A percentile compares a stretch with the other conserved stretches of the same genome.
Evolutionary conservation across 2,329 filamentous ascomycete species (phyloP).

Genomic region (Alternaria atra): DNA sequence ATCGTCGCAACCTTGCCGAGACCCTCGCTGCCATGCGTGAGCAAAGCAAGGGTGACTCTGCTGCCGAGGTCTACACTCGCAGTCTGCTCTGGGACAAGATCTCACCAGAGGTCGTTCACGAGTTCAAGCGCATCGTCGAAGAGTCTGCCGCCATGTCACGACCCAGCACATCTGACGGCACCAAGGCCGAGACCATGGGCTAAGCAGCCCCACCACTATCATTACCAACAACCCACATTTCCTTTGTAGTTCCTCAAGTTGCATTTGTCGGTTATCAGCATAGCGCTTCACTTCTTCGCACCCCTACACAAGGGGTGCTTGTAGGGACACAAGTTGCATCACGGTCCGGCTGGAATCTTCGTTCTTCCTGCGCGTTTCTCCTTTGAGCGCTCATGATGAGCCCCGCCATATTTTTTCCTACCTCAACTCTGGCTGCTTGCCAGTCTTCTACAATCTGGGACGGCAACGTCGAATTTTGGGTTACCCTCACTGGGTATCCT

Average conservation of each 20-base stretch:
- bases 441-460: slow-evolving; percentile 39
- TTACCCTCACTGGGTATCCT: slow-evolving; percentile 12
- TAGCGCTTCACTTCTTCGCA: slow-evolving; percentile 44
- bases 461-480: slow-evolving; percentile 45
- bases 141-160: slow-evolving; percentile 65
- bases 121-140: slow-evolving; percentile 90
- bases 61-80: slow-evolving; percentile 89
- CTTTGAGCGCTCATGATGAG: slow-evolving; percentile 25
- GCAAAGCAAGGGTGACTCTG: slow-evolving; percentile 72
- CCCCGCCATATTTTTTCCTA: slow-evolving; percentile 37
- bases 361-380: slow-evolving; percentile 27
- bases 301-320: slow-evolving; percentile 28
- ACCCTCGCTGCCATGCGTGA: slow-evolving; percentile 80
- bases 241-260: slow-evolving; percentile 38
- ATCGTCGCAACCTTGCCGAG: slow-evolving; percentile 79
- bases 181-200: slow-evolving; percentile 42
- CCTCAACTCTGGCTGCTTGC: slow-evolving; percentile 27
- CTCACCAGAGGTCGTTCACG: slow-evolving; percentile 86
- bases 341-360: slow-evolving; percentile 40
- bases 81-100: slow-evolving; percentile 95
- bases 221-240: slow-evolving; percentile 23
- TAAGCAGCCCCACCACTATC: slow-evolving; percentile 23
- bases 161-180: slow-evolving; percentile 45
- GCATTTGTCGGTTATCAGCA: slow-evolving; percentile 43
- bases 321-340: slow-evolving; percentile 48